Evolutionary conservation across 257 asterid species (phyloP).

Genomic region (Parsonsia alboflavescens): DNA sequence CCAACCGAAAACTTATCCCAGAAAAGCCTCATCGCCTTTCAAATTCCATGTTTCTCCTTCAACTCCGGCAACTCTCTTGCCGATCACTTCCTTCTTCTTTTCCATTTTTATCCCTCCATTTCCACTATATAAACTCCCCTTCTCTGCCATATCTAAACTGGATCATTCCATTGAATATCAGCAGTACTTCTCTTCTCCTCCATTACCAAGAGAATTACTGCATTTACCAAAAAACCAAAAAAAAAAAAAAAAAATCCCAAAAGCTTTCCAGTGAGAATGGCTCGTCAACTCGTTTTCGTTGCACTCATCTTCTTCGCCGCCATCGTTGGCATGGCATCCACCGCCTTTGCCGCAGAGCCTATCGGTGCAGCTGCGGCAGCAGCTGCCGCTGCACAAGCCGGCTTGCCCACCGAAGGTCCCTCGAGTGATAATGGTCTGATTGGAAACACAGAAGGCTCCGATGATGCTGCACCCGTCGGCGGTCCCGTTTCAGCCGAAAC

Average conservation of each 20-base stretch:
- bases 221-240: neutral
- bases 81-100: too few species aligned
- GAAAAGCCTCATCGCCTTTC: conserved; percentile 7
- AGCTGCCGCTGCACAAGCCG: neutral
- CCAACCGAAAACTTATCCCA: neutral
- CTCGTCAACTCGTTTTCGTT: conserved; percentile 28
- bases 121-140: neutral
- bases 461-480: conserved; percentile 49
- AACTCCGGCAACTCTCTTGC: neutral
- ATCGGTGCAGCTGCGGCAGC: neutral
- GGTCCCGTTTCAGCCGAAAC: conserved; percentile 38
- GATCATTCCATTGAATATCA: conserved; percentile 1
- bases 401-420: conserved; percentile 1
- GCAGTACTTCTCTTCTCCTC: neutral
- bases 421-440: conserved; percentile 12
- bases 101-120: neutral
- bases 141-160: neutral
- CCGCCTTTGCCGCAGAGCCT: neutral
- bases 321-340: conserved; percentile 34
- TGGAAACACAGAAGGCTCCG: conserved; percentile 27
- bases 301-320: conserved; percentile 51
- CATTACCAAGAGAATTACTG: conserved; percentile 12
- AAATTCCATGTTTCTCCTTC: neutral
- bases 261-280: conserved; percentile 12
- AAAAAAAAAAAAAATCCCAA: neutral